phyloP scores from a whole-genome alignment of 371 early-diverging fungal species.

The Lichtheimia ramosa region DNA sequence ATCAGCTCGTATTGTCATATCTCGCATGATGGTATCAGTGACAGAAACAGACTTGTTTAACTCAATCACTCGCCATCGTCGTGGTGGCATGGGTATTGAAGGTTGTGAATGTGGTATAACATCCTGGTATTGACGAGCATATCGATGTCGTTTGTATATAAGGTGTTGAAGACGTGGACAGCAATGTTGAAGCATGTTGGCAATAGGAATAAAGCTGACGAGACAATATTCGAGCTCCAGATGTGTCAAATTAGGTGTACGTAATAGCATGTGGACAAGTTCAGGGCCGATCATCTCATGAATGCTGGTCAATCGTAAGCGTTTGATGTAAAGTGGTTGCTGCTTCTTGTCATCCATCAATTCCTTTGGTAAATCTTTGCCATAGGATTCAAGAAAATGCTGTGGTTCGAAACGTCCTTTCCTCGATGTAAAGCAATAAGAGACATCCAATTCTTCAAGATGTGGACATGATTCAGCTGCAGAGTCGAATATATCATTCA shows the following conservation, averaged over 20 bases:
- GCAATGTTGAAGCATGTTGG: constrained; percentile 14
- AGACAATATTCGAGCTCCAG: constrained; percentile 17
- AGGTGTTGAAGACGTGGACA: constrained; percentile 11
- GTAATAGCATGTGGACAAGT: constrained; percentile 15
- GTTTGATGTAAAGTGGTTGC: background rate
- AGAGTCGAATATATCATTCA: constrained; percentile 22
- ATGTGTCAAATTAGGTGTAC: constrained; percentile 11
- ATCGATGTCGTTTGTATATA: background rate
- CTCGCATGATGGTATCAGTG: constrained; percentile 1
- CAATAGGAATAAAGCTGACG: constrained; percentile 20
- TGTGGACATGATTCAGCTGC: constrained; percentile 18
- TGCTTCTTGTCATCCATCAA: background rate
- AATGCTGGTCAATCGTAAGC: constrained; percentile 17
- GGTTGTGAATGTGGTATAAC: background rate
- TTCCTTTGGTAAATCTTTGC: constrained; percentile 9
- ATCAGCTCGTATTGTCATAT: background rate
- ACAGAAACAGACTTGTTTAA: background rate
- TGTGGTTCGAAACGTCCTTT: constrained; percentile 1
- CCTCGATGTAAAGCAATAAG: constrained; percentile 26
- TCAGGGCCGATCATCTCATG: constrained; percentile 21
- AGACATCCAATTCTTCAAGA: constrained; percentile 17
- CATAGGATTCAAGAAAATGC: constrained; percentile 7
- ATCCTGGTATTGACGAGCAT: background rate
- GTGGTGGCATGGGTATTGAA: background rate
- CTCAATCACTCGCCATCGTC: constrained; percentile 1